Percentiles rank a stretch among this genome's conserved stretches.
Evolutionary conservation across 176 grass and related monocot species (phyloP).

Genomic region (barley (Hordeum vulgare)): DNA sequence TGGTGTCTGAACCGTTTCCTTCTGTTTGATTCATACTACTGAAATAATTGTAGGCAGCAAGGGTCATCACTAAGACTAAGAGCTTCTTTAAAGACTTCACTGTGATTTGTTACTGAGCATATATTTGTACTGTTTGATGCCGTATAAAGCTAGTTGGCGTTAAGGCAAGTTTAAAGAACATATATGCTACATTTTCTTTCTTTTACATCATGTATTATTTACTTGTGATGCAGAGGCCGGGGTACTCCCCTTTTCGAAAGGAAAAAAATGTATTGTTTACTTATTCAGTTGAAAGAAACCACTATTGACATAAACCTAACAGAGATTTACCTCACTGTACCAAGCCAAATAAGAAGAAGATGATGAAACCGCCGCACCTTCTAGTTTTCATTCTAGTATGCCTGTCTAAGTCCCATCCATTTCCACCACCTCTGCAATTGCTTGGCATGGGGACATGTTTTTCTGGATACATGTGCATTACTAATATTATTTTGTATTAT

Average conservation of each 20-base stretch:
- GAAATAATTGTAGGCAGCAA: background rate
- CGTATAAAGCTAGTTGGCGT: background rate
- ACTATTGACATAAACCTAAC: background rate
- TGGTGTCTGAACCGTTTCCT: too few species aligned
- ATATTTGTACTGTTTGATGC: background rate
- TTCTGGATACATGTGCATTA: background rate
- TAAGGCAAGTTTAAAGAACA: background rate
- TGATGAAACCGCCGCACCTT: background rate
- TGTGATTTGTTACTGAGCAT: background rate
- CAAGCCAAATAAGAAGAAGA: constrained; percentile 3
- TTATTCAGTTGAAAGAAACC: background rate
- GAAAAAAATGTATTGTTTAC: too few species aligned
- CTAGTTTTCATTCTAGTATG: background rate
- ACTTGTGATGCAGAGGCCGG: too few species aligned
- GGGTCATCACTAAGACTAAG: background rate
- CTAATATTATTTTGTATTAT: background rate
- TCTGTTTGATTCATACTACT: background rate
- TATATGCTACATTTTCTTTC: background rate
- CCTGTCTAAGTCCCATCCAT: background rate
- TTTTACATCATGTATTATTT: background rate
- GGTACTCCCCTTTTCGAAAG: too few species aligned
- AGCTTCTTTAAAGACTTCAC: background rate
- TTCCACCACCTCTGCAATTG: background rate
- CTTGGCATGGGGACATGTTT: background rate
- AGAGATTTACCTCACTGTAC: background rate